Evolutionary conservation across 2,329 filamentous ascomycete genomes (phyloP).

Genomic region (Penicillium paneum): DNA sequence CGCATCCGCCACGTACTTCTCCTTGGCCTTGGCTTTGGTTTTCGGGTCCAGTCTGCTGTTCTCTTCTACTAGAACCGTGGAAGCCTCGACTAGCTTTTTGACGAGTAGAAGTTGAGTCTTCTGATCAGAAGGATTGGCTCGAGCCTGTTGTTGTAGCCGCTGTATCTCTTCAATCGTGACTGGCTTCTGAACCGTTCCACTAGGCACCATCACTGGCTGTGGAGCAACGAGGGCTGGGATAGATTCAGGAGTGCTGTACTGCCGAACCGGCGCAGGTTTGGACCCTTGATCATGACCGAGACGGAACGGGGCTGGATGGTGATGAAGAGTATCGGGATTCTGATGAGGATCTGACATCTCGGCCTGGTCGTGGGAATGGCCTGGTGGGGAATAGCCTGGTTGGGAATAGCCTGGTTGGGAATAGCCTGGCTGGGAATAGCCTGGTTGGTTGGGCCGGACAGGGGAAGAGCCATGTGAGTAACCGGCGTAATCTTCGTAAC

Average conservation of each 20-base stretch:
- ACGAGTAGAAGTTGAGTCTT: slow-evolving; percentile 69
- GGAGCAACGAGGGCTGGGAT: slow-evolving; percentile 35
- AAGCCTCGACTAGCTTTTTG: slow-evolving; percentile 81
- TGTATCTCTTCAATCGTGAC: slow-evolving; percentile 80
- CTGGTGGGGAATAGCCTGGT: too few relatives aligned
- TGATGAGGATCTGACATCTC: slow-evolving; percentile 28
- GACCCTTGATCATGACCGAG: slow-evolving; percentile 47
- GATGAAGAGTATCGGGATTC: slow-evolving; percentile 55
- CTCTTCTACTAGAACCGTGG: slow-evolving; percentile 73
- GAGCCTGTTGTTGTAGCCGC: slow-evolving; percentile 65
- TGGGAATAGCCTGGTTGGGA: slow-evolving; percentile 20
- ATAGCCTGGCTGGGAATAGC: slow-evolving; percentile 17
- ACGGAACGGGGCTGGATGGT: slow-evolving; percentile 55
- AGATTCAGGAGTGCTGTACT: slow-evolving; percentile 44
- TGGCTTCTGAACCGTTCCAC: slow-evolving; percentile 40
- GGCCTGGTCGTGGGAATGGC: slow-evolving; percentile 17
- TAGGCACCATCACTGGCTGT: slow-evolving; percentile 10
- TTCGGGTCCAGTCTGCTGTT: slow-evolving; percentile 67
- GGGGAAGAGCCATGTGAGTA: slow-evolving; percentile 25
- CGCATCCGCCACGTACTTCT: slow-evolving; percentile 80
- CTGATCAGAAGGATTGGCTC: slow-evolving; percentile 69
- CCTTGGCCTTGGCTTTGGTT: slow-evolving; percentile 62
- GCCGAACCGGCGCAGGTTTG: slow-evolving; percentile 53
- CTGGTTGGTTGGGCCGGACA: slow-evolving; percentile 22
- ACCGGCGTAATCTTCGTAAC: slow-evolving; percentile 15